phyloP scores from a whole-genome alignment of 768 basidiomycete genomes.

The Boletus bicolor region DNA sequence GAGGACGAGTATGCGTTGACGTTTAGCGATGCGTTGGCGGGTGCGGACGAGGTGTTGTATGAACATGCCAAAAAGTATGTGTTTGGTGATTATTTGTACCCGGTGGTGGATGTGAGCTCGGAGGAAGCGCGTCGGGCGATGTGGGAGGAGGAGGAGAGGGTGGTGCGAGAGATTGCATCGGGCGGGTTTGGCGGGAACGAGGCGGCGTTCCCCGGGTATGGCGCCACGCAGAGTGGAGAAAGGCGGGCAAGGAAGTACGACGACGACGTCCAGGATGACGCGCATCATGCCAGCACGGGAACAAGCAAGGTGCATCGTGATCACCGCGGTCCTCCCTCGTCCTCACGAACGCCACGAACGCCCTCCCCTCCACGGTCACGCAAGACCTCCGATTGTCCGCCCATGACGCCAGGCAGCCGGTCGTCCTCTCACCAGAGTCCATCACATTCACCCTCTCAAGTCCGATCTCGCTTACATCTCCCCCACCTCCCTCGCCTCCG shows the following conservation, averaged over 20 bases:
- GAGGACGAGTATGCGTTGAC: conserved; percentile 32
- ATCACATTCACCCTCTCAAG: not conserved
- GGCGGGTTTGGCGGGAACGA: conserved; percentile 5
- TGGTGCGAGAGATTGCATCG: conserved; percentile 26
- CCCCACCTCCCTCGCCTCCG: conserved; percentile 13
- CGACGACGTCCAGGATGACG: conserved; percentile 5
- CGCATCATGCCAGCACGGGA: conserved; percentile 15
- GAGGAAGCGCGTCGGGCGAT: conserved; percentile 33
- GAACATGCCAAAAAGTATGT: conserved; percentile 72
- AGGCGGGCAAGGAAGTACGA: conserved; percentile 7
- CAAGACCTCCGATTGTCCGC: conserved; percentile 5
- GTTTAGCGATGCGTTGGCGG: conserved; percentile 31
- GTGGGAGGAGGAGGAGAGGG: conserved; percentile 30
- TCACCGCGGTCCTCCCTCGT: not conserved
- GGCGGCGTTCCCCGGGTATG: conserved; percentile 16
- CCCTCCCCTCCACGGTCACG: conserved; percentile 11
- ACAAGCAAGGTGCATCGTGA: not conserved
- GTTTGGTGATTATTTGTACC: conserved; percentile 91
- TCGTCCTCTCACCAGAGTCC: conserved; percentile 11
- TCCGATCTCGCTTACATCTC: conserved; percentile 8
- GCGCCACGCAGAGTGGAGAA: conserved; percentile 24
- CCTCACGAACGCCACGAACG: not conserved
- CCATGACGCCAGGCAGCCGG: conserved; percentile 4
- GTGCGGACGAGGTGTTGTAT: conserved; percentile 74
- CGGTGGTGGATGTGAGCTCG: conserved; percentile 82